Evolutionary conservation across 495 filamentous ascomycete genomes (phyloP).

Genomic region (Penicillium macrosclerotiorum): DNA sequence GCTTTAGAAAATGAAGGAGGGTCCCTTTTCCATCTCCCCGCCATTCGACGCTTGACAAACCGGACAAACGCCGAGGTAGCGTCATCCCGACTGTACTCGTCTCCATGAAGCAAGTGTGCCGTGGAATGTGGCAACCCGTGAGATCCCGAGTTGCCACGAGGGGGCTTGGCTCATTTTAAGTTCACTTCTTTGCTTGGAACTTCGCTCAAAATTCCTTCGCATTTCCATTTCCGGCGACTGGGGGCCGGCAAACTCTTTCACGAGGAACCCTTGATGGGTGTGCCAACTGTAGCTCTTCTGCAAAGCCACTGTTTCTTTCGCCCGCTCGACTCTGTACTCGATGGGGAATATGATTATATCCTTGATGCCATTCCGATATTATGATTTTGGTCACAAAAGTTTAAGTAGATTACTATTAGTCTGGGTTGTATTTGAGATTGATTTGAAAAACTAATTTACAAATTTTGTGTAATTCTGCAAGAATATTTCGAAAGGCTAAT

Average conservation of each 20-base stretch:
- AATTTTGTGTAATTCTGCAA: too few relatives aligned
- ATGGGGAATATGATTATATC: too few relatives aligned
- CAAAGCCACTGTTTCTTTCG: not conserved
- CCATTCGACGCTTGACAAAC: not conserved
- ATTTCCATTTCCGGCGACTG: not conserved
- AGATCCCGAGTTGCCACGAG: constrained; percentile 3
- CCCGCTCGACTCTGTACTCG: too few relatives aligned
- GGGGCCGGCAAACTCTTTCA: not conserved
- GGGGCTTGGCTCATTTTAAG: not conserved
- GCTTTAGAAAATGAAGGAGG: not conserved
- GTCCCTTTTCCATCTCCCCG: not conserved
- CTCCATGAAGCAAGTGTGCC: not conserved
- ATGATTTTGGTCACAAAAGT: too few relatives aligned
- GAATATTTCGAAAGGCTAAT: too few relatives aligned
- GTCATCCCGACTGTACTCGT: not conserved
- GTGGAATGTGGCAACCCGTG: not conserved
- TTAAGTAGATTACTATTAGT: too few relatives aligned
- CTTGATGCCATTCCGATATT: too few relatives aligned
- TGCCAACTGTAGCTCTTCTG: not conserved
- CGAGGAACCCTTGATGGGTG: not conserved
- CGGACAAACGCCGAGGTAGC: not conserved
- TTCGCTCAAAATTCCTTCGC: not conserved
- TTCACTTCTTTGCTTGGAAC: not conserved
- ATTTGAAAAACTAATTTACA: too few relatives aligned
- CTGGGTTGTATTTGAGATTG: too few relatives aligned